phyloP scores from a whole-genome alignment of 176 grass and related monocot genomes.

The Ampelocalamus luodianensis region DNA sequence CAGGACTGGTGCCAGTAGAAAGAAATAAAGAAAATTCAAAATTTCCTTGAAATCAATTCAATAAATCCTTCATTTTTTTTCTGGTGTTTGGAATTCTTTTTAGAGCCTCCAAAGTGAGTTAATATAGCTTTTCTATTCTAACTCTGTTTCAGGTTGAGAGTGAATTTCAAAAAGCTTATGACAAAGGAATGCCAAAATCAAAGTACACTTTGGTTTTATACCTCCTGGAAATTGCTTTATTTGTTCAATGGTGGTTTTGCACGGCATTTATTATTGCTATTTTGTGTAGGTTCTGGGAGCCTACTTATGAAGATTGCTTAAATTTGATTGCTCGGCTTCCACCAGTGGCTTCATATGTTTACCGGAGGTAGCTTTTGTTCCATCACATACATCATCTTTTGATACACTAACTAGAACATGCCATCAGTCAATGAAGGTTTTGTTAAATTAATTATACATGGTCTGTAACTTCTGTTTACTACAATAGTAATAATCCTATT shows the following conservation, averaged over 20 bases:
- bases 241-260: constrained; percentile 25
- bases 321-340: constrained; percentile 93
- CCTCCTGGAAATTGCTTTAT: constrained; percentile 18
- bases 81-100: neutral
- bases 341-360: constrained; percentile 88
- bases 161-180: constrained; percentile 97
- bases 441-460: constrained; percentile 1
- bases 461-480: neutral
- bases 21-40: constrained; percentile 3
- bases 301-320: constrained; percentile 97
- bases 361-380: constrained; percentile 72
- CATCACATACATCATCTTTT: neutral
- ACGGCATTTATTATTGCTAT: constrained; percentile 29
- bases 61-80: neutral
- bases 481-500: constrained; percentile 30
- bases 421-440: neutral
- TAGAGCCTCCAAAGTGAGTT: neutral
- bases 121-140: neutral
- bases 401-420: neutral
- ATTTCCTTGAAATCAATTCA: neutral
- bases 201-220: constrained; percentile 63
- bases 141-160: constrained; percentile 81
- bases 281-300: constrained; percentile 87
- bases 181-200: constrained; percentile 87
- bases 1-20: constrained; percentile 1